Conservation (phyloP, 2,329 filamentous ascomycete species). For the Madurella fahalii region DNA sequence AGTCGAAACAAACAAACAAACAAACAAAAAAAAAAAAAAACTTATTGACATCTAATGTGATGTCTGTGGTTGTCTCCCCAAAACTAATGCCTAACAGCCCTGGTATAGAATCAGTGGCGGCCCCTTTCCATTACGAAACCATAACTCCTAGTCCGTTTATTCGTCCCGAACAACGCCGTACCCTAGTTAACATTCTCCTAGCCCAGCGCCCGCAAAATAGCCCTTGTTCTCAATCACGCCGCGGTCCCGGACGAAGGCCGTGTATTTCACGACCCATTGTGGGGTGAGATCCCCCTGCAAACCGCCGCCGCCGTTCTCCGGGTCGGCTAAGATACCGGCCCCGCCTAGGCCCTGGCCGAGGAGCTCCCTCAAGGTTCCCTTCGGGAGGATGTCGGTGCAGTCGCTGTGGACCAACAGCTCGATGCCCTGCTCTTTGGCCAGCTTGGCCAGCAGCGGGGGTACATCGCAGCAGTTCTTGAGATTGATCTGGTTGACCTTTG, state of each 20-base stretch:
- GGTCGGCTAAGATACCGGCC: slow-evolving; percentile 68
- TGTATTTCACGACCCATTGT: slow-evolving; percentile 96
- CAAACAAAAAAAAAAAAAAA: no score
- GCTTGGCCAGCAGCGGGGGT: slow-evolving; percentile 76
- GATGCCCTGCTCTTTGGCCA: slow-evolving; percentile 78
- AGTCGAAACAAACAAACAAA: neutral
- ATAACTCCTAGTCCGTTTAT: slow-evolving; percentile 11
- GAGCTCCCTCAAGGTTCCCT: slow-evolving; percentile 78
- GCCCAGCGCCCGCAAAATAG: slow-evolving; percentile 83
- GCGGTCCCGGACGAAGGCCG: slow-evolving; percentile 86
- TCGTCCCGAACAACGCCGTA: neutral
- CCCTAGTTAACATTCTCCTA: slow-evolving; percentile 43
- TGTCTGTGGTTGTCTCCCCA: neutral
- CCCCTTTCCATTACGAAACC: neutral
- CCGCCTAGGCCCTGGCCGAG: slow-evolving; percentile 69
- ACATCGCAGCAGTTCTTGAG: slow-evolving; percentile 94
- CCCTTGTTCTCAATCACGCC: slow-evolving; percentile 98
- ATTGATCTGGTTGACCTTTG: slow-evolving; percentile 92
- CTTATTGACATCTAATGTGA: neutral
- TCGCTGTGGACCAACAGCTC: slow-evolving; percentile 92
- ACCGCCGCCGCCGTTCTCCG: slow-evolving; percentile 42
- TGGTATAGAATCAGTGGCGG: neutral
- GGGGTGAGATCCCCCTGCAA: slow-evolving; percentile 75
- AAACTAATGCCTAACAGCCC: neutral
- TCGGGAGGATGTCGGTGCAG: slow-evolving; percentile 84